phyloP scores from a whole-genome alignment of 164 flowering plant species.

The Kalanchoe fedtschenkoi region DNA sequence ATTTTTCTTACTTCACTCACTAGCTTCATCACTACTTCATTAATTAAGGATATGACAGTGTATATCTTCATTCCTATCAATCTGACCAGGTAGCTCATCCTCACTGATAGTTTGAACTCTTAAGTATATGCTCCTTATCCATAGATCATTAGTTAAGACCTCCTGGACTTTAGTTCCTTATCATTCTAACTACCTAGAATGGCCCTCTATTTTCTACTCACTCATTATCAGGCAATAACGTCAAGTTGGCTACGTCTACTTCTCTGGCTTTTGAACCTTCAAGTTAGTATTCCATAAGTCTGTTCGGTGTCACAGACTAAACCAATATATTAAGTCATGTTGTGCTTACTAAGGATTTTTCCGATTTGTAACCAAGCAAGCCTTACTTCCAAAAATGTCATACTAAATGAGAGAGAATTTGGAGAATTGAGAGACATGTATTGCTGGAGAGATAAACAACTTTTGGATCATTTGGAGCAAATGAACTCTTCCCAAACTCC shows the following conservation, averaged over 20 bases:
- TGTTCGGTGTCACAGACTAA: too few relatives aligned
- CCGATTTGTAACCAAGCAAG: too few relatives aligned
- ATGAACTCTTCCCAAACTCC: too few relatives aligned
- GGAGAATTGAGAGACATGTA: too few relatives aligned
- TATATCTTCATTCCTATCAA: conserved; percentile 80
- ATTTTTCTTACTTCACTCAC: conserved; percentile 91
- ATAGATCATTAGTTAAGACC: conserved; percentile 55
- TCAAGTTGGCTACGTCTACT: conserved; percentile 55
- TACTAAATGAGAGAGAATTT: too few relatives aligned
- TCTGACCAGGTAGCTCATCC: conserved; percentile 50
- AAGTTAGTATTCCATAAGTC: conserved; percentile 75
- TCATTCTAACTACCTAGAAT: conserved; percentile 92
- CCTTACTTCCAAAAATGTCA: too few relatives aligned
- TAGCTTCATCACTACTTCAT: conserved; percentile 67
- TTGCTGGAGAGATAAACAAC: too few relatives aligned
- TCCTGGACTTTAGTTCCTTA: conserved; percentile 75
- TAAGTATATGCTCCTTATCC: conserved; percentile 76
- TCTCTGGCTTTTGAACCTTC: conserved; percentile 56
- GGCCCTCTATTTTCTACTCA: conserved; percentile 69
- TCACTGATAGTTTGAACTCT: conserved; percentile 64
- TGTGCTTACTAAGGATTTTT: too few relatives aligned
- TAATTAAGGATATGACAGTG: conserved; percentile 58
- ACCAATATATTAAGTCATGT: too few relatives aligned
- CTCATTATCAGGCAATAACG: conserved; percentile 92
- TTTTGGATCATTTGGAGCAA: too few relatives aligned